Conservation (phyloP, 225 moss, liverwort and hornwort genomes). For the Polytrichum commune region DNA sequence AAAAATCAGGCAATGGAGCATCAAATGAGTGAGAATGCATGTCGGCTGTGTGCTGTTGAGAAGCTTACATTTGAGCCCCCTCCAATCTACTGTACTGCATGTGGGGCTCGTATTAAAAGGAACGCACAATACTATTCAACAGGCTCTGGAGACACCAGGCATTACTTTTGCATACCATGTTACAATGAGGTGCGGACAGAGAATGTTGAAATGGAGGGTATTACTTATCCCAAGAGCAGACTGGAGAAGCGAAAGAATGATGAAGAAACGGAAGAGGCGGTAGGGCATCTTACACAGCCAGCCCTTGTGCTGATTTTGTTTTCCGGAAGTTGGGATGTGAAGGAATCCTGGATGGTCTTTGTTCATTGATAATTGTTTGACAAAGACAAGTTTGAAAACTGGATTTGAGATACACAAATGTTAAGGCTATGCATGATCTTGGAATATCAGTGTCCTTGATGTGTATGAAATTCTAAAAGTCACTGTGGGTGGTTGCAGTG, state of each 20-base stretch:
- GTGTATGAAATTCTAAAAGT: no score
- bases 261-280: conserved; percentile 99
- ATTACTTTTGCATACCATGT: conserved; percentile 95
- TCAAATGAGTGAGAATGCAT: conserved; percentile 97
- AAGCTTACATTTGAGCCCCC: conserved; percentile 98
- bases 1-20: conserved; percentile 99
- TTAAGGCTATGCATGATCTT: no score
- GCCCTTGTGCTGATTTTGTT: no score
- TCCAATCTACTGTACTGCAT: conserved; percentile 96
- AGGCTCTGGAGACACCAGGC: conserved; percentile 90
- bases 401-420: no score
- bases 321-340: no score
- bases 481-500: conserved; percentile 51
- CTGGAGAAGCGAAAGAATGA: conserved; percentile 94
- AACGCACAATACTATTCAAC: conserved; percentile 80
- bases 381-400: no score
- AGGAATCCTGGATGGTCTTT: no score
- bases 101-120: conserved; percentile 91
- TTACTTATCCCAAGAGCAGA: conserved; percentile 66
- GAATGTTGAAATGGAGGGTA: conserved; percentile 91
- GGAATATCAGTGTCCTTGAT: no score
- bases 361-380: no score
- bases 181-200: conserved; percentile 94
- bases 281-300: conserved; percentile 27
- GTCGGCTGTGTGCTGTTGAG: conserved; percentile 96